phyloP scores from a whole-genome alignment of 2,329 filamentous ascomycete species.

The Fusarium liriodendri region DNA sequence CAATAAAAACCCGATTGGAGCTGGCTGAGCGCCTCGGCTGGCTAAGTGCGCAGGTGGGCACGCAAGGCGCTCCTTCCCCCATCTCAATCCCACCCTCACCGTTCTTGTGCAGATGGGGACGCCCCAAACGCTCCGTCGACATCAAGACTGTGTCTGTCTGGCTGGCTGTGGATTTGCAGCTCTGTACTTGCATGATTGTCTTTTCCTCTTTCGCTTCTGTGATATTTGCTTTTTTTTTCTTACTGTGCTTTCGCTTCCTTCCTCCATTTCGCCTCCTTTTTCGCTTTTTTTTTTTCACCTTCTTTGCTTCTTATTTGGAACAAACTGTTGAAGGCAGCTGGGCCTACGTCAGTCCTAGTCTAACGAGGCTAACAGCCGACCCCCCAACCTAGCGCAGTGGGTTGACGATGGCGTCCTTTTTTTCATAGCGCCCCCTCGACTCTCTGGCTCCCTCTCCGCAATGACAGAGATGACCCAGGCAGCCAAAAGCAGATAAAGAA shows the following conservation, averaged over 20 bases:
- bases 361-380: neutral
- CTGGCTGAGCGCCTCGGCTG: constrained; percentile 14
- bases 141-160: neutral
- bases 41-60: neutral
- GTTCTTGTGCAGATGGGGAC: constrained; percentile 38
- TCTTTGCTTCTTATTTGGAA: constrained; percentile 1
- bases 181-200: neutral
- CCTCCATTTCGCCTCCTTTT: constrained; percentile 2
- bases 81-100: constrained; percentile 33
- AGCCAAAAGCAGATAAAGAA: neutral
- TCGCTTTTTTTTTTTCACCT: constrained; percentile 3
- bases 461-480: neutral
- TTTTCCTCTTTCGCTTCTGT: constrained; percentile 16
- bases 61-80: constrained; percentile 3
- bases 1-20: constrained; percentile 39
- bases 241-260: neutral
- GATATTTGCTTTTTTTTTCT: neutral
- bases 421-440: neutral
- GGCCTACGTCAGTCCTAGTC: constrained; percentile 4
- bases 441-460: constrained; percentile 5
- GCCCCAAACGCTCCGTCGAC: constrained; percentile 25
- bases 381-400: neutral
- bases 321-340: neutral
- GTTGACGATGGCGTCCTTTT: constrained; percentile 1
- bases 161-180: constrained; percentile 9